phyloP scores from a whole-genome alignment of 169 alveolate species.

The Plasmodium yoelii region DNA sequence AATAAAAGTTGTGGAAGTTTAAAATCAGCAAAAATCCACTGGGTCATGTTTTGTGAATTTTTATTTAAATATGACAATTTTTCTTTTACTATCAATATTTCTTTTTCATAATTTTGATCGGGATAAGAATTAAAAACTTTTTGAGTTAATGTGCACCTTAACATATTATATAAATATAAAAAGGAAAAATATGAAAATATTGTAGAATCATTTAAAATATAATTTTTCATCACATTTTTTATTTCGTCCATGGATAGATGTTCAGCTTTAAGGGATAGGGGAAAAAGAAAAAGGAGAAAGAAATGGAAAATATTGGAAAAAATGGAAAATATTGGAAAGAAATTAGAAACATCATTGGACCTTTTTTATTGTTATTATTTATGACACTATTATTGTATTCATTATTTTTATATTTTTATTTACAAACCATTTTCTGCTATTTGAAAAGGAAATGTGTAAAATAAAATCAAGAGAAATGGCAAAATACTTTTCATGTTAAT shows the following conservation, averaged over 20 bases:
- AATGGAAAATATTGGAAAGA: no score
- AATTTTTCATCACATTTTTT: conserved; percentile 23
- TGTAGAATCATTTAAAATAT: conserved; percentile 25
- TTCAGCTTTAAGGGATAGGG: conserved; percentile 14
- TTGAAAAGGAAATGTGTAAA: no score
- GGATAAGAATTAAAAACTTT: conserved; percentile 21
- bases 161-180: conserved; percentile 53
- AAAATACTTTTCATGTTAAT: no score
- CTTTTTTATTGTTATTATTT: no score
- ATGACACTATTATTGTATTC: no score
- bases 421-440: no score
- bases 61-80: conserved; percentile 18
- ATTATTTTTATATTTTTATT: no score
- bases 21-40: conserved; percentile 54
- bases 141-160: conserved; percentile 63
- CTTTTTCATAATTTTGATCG: conserved; percentile 50
- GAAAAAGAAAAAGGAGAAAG: background rate
- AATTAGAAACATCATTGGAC: background rate
- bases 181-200: conserved; percentile 40
- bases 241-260: conserved; percentile 18
- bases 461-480: no score
- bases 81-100: conserved; percentile 25
- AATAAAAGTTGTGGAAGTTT: conserved; percentile 24
- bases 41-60: conserved; percentile 8
- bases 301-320: background rate